Conservation (phyloP, 805 yeast genomes). For the Sungouiella blattae region DNA sequence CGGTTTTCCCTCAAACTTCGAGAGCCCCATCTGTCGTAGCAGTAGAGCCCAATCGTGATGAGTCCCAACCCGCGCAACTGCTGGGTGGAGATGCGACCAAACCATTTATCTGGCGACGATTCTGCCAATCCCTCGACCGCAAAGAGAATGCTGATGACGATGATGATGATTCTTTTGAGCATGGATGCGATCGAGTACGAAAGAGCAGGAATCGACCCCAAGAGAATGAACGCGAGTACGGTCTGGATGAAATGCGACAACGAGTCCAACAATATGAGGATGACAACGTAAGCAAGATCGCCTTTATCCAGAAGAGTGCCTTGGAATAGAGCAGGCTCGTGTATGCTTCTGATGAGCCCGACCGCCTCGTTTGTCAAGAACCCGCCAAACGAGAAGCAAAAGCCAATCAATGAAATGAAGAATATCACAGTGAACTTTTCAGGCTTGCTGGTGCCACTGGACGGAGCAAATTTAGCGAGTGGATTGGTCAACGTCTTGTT, state of each 20-base stretch:
- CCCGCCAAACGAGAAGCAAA: conserved; percentile 66
- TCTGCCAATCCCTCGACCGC: conserved; percentile 37
- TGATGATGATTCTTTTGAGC: conserved; percentile 84
- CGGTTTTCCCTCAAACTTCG: conserved; percentile 16
- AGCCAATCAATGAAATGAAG: conserved; percentile 75
- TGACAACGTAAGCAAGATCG: conserved; percentile 39
- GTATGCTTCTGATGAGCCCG: conserved; percentile 10
- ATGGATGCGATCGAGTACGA: conserved; percentile 83
- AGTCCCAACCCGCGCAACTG: conserved; percentile 50
- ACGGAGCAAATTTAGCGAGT: conserved; percentile 9
- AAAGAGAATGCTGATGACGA: conserved; percentile 66
- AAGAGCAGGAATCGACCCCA: conserved; percentile 79
- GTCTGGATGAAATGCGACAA: conserved; percentile 77
- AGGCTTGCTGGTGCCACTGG: conserved; percentile 40
- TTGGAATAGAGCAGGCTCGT: conserved; percentile 1
- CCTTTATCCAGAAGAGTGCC: conserved; percentile 11
- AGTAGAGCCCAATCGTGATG: conserved; percentile 54
- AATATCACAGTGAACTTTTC: conserved; percentile 80
- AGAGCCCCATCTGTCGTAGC: conserved; percentile 64
- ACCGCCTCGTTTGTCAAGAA: conserved; percentile 64
- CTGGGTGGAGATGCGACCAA: conserved; percentile 36
- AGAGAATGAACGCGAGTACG: conserved; percentile 71
- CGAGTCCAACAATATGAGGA: conserved; percentile 61
- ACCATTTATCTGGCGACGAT: conserved; percentile 18
- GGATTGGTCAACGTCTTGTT: conserved; percentile 19